Evolutionary conservation across 345 rosid genomes (phyloP).

Genomic region (Eucalyptus tenuipes): DNA sequence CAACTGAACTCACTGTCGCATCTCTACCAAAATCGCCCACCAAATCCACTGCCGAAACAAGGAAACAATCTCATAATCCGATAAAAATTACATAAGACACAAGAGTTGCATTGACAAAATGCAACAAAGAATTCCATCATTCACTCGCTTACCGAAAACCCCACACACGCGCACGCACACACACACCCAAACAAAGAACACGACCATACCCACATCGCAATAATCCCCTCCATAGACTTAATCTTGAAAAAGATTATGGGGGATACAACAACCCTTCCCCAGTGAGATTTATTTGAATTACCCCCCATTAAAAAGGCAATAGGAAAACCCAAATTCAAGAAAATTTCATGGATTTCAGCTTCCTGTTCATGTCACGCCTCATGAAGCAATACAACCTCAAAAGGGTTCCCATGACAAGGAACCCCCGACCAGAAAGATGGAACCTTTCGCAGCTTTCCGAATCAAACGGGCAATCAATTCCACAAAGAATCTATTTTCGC

Average conservation of each 20-base stretch:
- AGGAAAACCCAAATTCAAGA: neutral
- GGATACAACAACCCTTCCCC: neutral
- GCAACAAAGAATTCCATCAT: neutral
- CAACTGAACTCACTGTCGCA: constrained; percentile 26
- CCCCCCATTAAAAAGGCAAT: neutral
- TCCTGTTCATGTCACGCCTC: neutral
- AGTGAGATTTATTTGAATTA: neutral
- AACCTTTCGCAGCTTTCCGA: neutral
- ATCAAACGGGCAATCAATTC: neutral
- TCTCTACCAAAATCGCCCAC: constrained; percentile 40
- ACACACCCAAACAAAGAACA: neutral
- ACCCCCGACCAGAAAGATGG: neutral
- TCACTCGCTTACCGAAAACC: neutral
- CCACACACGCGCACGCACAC: too few species aligned
- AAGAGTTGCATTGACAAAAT: neutral
- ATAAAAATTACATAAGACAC: neutral
- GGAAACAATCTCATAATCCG: neutral
- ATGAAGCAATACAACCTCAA: neutral
- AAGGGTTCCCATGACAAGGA: neutral
- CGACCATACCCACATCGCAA: neutral
- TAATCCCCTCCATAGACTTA: neutral
- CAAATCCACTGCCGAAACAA: constrained; percentile 66
- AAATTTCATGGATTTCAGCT: neutral
- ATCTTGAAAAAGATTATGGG: neutral
- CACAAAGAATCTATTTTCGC: neutral